These are phyloP conservation scores for Candida maesae DNA, from an alignment of 805 yeast genomes.

Conservation along the genomic window DNA sequence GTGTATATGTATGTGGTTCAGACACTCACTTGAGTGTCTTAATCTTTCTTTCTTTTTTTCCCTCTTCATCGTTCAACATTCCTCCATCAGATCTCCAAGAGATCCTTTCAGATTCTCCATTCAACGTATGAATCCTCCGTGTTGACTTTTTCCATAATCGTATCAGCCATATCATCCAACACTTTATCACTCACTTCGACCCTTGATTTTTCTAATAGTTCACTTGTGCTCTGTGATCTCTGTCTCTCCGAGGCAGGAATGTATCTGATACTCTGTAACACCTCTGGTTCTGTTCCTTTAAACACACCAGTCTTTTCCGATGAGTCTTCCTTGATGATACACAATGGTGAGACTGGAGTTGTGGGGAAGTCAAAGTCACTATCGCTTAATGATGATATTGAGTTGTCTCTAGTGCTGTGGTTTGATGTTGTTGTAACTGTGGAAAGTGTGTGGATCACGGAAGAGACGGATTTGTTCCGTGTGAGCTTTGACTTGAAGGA, in stretches of 20 bases:
- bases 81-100: background rate
- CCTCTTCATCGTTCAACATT: background rate
- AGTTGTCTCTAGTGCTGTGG: conserved; percentile 23
- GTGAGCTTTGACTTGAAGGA: conserved; percentile 3
- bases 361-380: conserved; percentile 14
- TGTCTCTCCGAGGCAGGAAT: conserved; percentile 1
- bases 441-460: conserved; percentile 2
- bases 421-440: conserved; percentile 7
- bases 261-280: conserved; percentile 9
- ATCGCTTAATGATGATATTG: conserved; percentile 24
- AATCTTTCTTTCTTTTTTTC: background rate
- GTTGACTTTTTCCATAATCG: conserved; percentile 19
- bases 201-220: background rate
- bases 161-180: conserved; percentile 26
- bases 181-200: conserved; percentile 15
- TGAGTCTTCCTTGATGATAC: conserved; percentile 23
- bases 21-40: too few species aligned
- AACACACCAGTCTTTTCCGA: conserved; percentile 10
- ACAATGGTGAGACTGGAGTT: conserved; percentile 16
- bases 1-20: too few species aligned
- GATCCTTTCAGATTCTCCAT: conserved; percentile 20
- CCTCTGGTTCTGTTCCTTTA: background rate
- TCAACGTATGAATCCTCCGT: conserved; percentile 15
- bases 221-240: conserved; percentile 3
- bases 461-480: conserved; percentile 7